A percentile compares a stretch with the other conserved stretches of the same genome.
Evolutionary conservation across 2,329 filamentous ascomycete species (phyloP).

Genomic region (Phialemonium atrogriseum): DNA sequence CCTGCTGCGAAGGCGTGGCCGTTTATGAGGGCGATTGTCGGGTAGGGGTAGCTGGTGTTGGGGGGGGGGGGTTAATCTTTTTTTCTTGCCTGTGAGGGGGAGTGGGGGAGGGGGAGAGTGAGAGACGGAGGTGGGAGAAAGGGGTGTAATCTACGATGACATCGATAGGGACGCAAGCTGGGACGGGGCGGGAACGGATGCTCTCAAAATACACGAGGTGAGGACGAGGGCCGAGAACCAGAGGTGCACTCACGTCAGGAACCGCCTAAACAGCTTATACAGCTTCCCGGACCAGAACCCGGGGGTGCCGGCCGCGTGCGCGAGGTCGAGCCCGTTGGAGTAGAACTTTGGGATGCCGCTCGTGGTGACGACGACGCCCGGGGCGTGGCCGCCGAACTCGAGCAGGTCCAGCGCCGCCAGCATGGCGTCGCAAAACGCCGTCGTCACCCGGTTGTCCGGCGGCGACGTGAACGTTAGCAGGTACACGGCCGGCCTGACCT

Average conservation of each 20-base stretch:
- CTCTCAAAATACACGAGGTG: background rate
- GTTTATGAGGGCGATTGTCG: slow-evolving; percentile 69
- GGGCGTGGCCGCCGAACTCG: slow-evolving; percentile 51
- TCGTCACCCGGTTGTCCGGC: slow-evolving; percentile 69
- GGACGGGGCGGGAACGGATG: too few relatives aligned
- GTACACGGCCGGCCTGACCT: slow-evolving; percentile 55
- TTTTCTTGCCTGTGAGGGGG: too few relatives aligned
- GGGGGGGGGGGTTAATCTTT: slow-evolving; percentile 11
- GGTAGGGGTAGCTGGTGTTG: slow-evolving; percentile 56
- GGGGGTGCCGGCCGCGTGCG: slow-evolving; percentile 49
- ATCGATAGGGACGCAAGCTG: too few relatives aligned
- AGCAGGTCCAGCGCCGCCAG: slow-evolving; percentile 67
- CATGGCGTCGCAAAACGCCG: slow-evolving; percentile 58
- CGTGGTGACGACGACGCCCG: slow-evolving; percentile 72
- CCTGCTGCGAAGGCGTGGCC: slow-evolving; percentile 77
- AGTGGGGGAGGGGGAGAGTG: too few relatives aligned
- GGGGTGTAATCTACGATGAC: too few relatives aligned
- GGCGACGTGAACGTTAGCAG: slow-evolving; percentile 63
- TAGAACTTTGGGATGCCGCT: slow-evolving; percentile 72
- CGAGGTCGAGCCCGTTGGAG: slow-evolving; percentile 73
- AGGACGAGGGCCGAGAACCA: slow-evolving; percentile 6
- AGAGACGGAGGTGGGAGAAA: too few relatives aligned
- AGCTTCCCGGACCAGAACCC: slow-evolving; percentile 54
- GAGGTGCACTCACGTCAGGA: slow-evolving; percentile 41
- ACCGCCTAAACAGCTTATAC: slow-evolving; percentile 56